Percentiles rank a stretch among this genome's conserved stretches.
phyloP scores from a whole-genome alignment of 179 eudicot species.

The Pouteria campechiana region DNA sequence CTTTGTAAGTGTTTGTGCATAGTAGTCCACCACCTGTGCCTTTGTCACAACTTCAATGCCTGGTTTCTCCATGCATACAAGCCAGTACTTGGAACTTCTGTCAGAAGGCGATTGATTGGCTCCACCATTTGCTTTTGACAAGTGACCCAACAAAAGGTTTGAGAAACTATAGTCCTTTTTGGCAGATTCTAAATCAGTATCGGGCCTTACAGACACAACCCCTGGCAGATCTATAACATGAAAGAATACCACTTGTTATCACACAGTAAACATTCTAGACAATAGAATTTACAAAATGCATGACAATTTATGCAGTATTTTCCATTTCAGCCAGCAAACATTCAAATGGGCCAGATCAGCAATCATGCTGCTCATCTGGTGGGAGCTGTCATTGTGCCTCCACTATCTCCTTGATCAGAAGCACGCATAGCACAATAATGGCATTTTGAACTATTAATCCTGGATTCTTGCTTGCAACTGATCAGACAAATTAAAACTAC shows the following conservation, averaged over 20 bases:
- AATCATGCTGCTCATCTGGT: too few species aligned
- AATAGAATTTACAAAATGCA: not conserved
- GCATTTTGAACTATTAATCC: too few species aligned
- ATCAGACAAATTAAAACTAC: too few species aligned
- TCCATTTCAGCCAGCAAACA: too few species aligned
- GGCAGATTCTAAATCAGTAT: constrained; percentile 24
- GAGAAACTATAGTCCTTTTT: constrained; percentile 35
- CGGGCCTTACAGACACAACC: constrained; percentile 61
- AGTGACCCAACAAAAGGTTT: constrained; percentile 8
- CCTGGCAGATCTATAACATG: constrained; percentile 48
- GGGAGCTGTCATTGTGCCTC: too few species aligned
- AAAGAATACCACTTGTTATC: not conserved
- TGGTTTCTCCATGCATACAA: constrained; percentile 51
- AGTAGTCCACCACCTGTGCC: constrained; percentile 55
- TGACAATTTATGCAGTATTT: too few species aligned
- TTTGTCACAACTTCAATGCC: constrained; percentile 33
- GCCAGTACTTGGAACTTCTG: constrained; percentile 56
- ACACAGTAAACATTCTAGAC: not conserved
- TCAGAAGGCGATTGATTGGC: constrained; percentile 36
- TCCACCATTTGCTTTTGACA: constrained; percentile 5
- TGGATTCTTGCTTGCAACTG: too few species aligned
- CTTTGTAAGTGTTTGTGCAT: constrained; percentile 34
- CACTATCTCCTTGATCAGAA: too few species aligned
- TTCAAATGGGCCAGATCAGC: too few species aligned
- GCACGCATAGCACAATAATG: too few species aligned